A percentile compares a stretch with the other conserved stretches of the same genome.
Evolutionary conservation across 805 yeast species (phyloP).

Genomic region (Starmera amethionina): DNA sequence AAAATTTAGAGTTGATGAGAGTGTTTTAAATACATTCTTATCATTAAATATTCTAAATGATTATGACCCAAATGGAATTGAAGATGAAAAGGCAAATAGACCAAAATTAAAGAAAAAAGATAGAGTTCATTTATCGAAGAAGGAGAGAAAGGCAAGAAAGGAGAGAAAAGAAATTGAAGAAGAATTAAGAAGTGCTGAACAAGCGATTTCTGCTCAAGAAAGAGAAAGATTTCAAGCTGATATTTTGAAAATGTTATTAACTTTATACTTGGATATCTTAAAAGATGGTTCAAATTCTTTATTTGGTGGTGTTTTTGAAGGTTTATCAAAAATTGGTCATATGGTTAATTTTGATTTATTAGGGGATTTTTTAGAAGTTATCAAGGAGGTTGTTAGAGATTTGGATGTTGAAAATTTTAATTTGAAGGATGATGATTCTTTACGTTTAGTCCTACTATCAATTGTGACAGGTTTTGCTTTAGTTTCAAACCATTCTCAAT

Average conservation of each 20-base stretch:
- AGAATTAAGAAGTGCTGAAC: constrained; percentile 82
- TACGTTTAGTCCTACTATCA: constrained; percentile 71
- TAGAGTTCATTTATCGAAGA: constrained; percentile 83
- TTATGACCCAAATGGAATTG: constrained; percentile 56
- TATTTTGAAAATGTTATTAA: constrained; percentile 61
- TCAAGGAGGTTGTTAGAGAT: constrained; percentile 67
- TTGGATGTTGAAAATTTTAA: constrained; percentile 33
- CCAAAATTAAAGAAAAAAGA: constrained; percentile 71
- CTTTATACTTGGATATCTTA: constrained; percentile 69
- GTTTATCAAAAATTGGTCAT: constrained; percentile 81
- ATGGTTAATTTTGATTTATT: constrained; percentile 87
- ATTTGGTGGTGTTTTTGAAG: constrained; percentile 85
- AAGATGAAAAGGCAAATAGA: constrained; percentile 32
- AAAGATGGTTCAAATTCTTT: constrained; percentile 52
- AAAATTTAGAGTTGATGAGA: constrained; percentile 73
- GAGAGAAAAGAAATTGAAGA: constrained; percentile 82
- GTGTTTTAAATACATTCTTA: constrained; percentile 63
- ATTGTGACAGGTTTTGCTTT: constrained; percentile 86
- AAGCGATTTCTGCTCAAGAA: constrained; percentile 78
- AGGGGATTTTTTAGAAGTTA: constrained; percentile 86
- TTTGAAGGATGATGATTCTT: constrained; percentile 31
- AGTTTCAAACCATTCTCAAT: constrained; percentile 61
- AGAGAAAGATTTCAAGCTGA: constrained; percentile 81
- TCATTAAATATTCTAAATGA: constrained; percentile 59
- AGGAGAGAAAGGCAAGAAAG: constrained; percentile 78